Conservation (phyloP, 352 stramenopile species). For the Phytophthora rubi region DNA sequence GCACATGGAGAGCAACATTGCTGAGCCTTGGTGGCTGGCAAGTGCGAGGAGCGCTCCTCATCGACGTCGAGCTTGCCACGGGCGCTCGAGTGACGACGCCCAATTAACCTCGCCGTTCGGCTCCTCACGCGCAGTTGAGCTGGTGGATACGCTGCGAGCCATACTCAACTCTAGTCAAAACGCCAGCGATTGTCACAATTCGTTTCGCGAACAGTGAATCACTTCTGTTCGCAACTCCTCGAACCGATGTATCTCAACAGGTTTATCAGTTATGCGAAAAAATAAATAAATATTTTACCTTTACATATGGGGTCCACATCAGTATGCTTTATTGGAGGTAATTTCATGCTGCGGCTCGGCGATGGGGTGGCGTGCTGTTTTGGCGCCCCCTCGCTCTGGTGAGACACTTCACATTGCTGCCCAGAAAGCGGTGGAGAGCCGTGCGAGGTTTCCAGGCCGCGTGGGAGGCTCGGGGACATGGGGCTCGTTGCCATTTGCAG, state of each 20-base stretch:
- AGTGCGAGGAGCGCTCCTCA: too few species aligned
- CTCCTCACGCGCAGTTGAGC: slow-evolving; percentile 9
- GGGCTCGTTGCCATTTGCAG: slow-evolving; percentile 32
- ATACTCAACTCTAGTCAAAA: slow-evolving; percentile 42
- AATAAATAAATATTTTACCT: neutral
- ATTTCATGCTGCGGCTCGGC: neutral
- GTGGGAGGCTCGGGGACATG: slow-evolving; percentile 10
- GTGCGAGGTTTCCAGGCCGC: slow-evolving; percentile 32
- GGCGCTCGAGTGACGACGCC: slow-evolving; percentile 1
- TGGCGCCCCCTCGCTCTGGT: slow-evolving; percentile 36
- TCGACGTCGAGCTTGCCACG: too few species aligned
- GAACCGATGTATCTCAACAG: neutral
- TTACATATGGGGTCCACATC: neutral
- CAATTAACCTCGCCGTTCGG: neutral
- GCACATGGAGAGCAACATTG: slow-evolving; percentile 2
- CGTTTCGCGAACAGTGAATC: too few species aligned
- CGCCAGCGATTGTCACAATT: slow-evolving; percentile 37
- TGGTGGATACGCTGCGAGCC: slow-evolving; percentile 14
- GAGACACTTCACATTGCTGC: slow-evolving; percentile 38
- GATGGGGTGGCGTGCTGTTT: neutral
- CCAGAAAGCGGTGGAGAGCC: slow-evolving; percentile 38
- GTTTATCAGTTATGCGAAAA: neutral
- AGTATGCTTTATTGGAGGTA: neutral
- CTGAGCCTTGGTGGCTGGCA: neutral
- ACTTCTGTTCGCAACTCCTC: too few species aligned